A percentile compares a stretch with the other conserved stretches of the same genome.
phyloP scores from a whole-genome alignment of 1,284 basidiomycete species.

The Heterobasidion occidentale region DNA sequence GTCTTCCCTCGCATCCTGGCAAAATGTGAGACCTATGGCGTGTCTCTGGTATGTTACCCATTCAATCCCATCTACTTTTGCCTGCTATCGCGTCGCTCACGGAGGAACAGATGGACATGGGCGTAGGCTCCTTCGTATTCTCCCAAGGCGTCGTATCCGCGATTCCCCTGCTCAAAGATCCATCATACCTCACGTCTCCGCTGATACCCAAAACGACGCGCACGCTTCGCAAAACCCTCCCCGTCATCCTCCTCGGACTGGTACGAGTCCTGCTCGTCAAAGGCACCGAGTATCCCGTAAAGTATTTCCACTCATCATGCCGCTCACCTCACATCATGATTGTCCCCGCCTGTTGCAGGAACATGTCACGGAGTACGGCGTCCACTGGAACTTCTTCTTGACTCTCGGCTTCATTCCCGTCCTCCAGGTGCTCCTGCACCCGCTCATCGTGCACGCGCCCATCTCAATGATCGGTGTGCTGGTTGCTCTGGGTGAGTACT shows the following conservation, averaged over 20 bases:
- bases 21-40: constrained; percentile 94
- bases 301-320: constrained; percentile 15
- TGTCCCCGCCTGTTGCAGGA: constrained; percentile 45
- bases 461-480: constrained; percentile 60
- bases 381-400: constrained; percentile 99
- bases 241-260: constrained; percentile 71
- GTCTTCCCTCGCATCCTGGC: constrained; percentile 85
- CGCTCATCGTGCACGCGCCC: constrained; percentile 48
- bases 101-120: constrained; percentile 82
- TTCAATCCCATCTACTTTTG: not conserved
- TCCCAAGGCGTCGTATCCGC: constrained; percentile 89
- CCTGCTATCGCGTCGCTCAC: constrained; percentile 3
- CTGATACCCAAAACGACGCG: constrained; percentile 41
- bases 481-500: constrained; percentile 51
- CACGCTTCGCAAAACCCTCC: constrained; percentile 52
- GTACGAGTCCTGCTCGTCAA: constrained; percentile 85
- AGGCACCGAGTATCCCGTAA: constrained; percentile 87
- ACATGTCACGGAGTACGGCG: constrained; percentile 93
- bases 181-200: constrained; percentile 40
- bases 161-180: constrained; percentile 63
- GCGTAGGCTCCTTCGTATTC: constrained; percentile 95
- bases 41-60: constrained; percentile 62
- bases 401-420: constrained; percentile 82
- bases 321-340: not conserved
- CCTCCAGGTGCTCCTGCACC: constrained; percentile 65